Evolutionary conservation across 2,329 filamentous ascomycete genomes (phyloP).

Genomic region (Elsinoe necatrix): DNA sequence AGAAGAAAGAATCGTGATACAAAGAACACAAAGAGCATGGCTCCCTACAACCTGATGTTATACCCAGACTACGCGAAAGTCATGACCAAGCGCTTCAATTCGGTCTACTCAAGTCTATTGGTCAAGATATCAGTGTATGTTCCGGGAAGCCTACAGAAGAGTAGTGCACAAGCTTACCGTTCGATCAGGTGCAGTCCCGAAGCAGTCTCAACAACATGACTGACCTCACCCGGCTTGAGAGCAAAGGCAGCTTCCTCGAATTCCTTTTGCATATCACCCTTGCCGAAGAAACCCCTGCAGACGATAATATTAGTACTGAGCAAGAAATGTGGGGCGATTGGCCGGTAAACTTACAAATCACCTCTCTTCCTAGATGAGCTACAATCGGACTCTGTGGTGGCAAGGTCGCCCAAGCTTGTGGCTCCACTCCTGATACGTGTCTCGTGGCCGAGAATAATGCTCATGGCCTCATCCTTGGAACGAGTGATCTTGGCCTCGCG

Average conservation of each 20-base stretch:
- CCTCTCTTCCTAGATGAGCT: slow-evolving; percentile 90
- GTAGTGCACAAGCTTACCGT: slow-evolving; percentile 50
- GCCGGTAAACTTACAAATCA: slow-evolving; percentile 55
- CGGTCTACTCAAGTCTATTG: slow-evolving; percentile 1
- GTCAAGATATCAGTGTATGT: not conserved
- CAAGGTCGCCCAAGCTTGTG: slow-evolving; percentile 68
- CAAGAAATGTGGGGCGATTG: not conserved
- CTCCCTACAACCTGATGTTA: not conserved
- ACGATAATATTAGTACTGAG: not conserved
- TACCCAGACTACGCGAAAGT: not conserved
- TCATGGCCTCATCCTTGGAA: slow-evolving; percentile 74
- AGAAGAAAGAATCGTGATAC: not conserved
- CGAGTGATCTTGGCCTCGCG: slow-evolving; percentile 82
- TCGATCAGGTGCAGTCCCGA: slow-evolving; percentile 95
- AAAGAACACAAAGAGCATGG: not conserved
- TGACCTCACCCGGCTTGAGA: slow-evolving; percentile 80
- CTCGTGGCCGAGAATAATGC: slow-evolving; percentile 69
- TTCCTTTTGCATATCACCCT: slow-evolving; percentile 95
- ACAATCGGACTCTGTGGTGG: slow-evolving; percentile 85
- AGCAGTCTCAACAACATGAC: slow-evolving; percentile 78
- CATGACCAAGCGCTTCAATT: not conserved
- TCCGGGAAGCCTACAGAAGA: not conserved
- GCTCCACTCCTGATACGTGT: slow-evolving; percentile 63
- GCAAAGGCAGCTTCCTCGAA: slow-evolving; percentile 94
- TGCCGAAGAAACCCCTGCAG: slow-evolving; percentile 74